Conservation (phyloP, 225 moss, liverwort and hornwort genomes). For the Pseudoscleropodium purum region DNA sequence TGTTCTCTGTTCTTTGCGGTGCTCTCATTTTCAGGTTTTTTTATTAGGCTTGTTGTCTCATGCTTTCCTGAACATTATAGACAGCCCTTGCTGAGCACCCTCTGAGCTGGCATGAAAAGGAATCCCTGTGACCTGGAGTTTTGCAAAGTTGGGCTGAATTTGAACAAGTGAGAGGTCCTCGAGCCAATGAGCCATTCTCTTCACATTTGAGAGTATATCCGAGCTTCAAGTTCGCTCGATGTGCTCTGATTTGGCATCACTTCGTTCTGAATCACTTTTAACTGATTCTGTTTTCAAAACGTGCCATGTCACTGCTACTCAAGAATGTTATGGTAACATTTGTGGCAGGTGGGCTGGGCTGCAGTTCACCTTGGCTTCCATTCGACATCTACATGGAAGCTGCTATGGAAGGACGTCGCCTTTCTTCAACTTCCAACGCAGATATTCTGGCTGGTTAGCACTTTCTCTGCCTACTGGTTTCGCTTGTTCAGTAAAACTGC, state of each 20-base stretch:
- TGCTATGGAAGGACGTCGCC: conserved; percentile 61
- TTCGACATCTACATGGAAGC: conserved; percentile 62
- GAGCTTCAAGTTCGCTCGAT: background rate
- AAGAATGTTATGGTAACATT: background rate
- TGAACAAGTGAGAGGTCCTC: background rate
- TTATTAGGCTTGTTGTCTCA: background rate
- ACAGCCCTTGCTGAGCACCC: background rate
- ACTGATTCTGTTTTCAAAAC: background rate
- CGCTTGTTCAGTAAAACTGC: background rate
- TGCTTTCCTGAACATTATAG: background rate
- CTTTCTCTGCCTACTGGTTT: background rate
- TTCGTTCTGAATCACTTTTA: background rate
- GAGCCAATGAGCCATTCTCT: background rate
- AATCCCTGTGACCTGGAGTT: background rate
- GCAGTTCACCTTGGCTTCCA: conserved; percentile 55
- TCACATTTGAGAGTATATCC: background rate
- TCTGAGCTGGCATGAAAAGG: background rate
- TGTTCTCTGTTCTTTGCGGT: background rate
- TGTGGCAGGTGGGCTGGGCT: conserved; percentile 50
- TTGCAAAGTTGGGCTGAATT: background rate
- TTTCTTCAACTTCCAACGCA: conserved; percentile 41
- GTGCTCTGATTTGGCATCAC: background rate
- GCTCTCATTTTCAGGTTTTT: background rate
- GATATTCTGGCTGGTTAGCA: conserved; percentile 44
- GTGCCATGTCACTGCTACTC: background rate